Base-by-base conservation (phyloP, 352 stramenopile genomes). In the Plasmopara halstedii region DNA sequence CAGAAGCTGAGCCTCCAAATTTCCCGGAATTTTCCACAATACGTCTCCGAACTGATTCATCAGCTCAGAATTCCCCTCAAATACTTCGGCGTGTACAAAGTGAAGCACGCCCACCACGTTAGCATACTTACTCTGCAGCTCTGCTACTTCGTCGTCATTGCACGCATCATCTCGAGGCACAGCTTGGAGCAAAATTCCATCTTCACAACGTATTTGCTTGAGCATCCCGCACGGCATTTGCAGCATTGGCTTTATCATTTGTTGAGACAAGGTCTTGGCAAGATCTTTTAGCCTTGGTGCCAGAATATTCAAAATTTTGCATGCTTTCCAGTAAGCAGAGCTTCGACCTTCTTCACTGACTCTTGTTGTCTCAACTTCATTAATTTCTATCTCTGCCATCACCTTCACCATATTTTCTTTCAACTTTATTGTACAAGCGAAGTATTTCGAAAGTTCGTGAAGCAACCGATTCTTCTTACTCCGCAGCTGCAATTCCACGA, bases 21-120 rank as follows among this genome's bases (percentile, higher is more conserved):
- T 83, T 5, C 74, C 74, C 15, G 77, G 77, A 31, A 77, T 74
- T 34, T 81, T 89, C 74, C 77, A 89, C 32, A 89, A 49, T 4
- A 80, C 58, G 11, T 71, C 72, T 15, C 61, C 58, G 19, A 83
- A 58, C 26, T 55, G 62, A 13, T 62, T 49, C 72, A 86, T 86
- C 17, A 85, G 50, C 41, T 73, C 59, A 0, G 50, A 29, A 22
- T 67, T 66, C 5, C 61, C 36, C 2, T 32, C 47, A 46, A 89
- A 68, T 25, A 89, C 40, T 29, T 84, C 70, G 1, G 56, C 17
- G 38, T 84, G 55, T 21, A 86, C 35, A 19, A 86, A 89, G 19
- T 62, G 49, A n/a, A 88, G 56, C 5, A 81, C 47, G 8, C 17
- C 50, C 15, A 85, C 61, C 35, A 84, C 59, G 40, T 69, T 70